These are phyloP conservation scores for Chlorella ohadii DNA, from an alignment of 139 green algal genomes.

Conservation along the genomic window DNA sequence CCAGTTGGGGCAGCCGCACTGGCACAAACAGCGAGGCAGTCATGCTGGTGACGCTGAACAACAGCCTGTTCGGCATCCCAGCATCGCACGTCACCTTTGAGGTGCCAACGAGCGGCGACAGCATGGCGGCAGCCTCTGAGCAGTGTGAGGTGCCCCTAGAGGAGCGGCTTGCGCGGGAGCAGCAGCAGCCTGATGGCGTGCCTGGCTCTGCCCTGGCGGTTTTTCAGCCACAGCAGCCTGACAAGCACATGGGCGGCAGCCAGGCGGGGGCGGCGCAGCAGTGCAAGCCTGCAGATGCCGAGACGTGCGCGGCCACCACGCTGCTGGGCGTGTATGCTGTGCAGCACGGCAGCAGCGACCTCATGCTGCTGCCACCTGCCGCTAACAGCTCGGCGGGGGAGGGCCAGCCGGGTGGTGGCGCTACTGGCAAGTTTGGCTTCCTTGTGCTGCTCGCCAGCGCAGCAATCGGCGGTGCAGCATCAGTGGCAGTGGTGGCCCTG, in stretches of 20 bases:
- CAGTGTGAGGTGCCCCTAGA: conserved; percentile 12
- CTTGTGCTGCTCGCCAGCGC: background rate
- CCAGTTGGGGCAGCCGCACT: background rate
- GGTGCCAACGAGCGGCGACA: background rate
- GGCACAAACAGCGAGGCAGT: background rate
- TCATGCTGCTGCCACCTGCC: background rate
- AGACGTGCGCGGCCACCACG: background rate
- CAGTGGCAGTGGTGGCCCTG: background rate
- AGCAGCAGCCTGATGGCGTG: background rate
- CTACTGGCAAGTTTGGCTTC: background rate
- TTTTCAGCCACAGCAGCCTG: background rate
- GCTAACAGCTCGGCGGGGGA: background rate
- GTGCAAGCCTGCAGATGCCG: conserved; percentile 17
- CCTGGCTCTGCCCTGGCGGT: too few relatives aligned
- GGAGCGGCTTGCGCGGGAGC: background rate
- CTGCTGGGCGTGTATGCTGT: conserved; percentile 1
- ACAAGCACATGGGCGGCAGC: background rate
- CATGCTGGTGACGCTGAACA: conserved; percentile 55
- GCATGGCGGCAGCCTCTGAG: background rate
- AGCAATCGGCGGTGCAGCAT: background rate
- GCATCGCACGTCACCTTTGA: conserved; percentile 50
- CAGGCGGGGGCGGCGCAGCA: background rate
- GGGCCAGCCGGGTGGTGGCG: background rate
- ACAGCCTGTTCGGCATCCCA: conserved; percentile 70
- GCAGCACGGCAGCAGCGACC: background rate